Evolutionary conservation across 2,329 filamentous ascomycete genomes (phyloP), one percentile per base, ranked within the genome.

Genomic region (Colletotrichum tropicale): DNA sequence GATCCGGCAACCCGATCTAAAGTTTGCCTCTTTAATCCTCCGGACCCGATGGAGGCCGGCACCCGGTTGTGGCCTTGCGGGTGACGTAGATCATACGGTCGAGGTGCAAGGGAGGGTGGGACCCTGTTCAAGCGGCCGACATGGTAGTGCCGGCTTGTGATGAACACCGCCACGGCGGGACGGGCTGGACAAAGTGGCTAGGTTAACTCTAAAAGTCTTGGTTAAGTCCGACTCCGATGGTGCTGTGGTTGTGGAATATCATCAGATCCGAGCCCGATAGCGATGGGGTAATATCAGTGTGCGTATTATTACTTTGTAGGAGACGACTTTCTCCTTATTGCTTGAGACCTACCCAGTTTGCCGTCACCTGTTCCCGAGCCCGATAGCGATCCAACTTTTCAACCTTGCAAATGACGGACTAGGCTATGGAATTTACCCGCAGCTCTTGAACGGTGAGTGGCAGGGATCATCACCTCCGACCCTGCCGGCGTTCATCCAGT

Each of bases 1-100:
- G 66, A 69, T 69, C 52, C 32, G 21, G 21, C 30, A 30, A 13
- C 32, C 34, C 9, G 52, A 69, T 69, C 66, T 43, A 32, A 21
- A 15, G 32, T 60, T 69, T 10, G 36, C 30, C 12, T 60, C 21
- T 28, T 28, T 8, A 60, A 69, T 69, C 30, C 66, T 69, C 66
- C 66, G 66, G 55, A 1, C 6, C n/a, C 30, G 43, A 58, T 28
- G 26, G n/a, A 21, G 43, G 43, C 43, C 43, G 43, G n/a, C n/a
- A 52, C 6, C 43, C 10, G n/a, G 10, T 52, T 13, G n/a, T 52
- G 43, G 43, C 43, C 43, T 52, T 24, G 43, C 43, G 43, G 43
- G n/a, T 52, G 43, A 21, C 43, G 43, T 52, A 52, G 43, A 52
- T 52, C 43, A 52, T 52, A 52, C 43, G 43, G 43, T 13, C 43